phyloP scores from a whole-genome alignment of 306 rosid genomes.

The Pterocarpus santalinus region DNA sequence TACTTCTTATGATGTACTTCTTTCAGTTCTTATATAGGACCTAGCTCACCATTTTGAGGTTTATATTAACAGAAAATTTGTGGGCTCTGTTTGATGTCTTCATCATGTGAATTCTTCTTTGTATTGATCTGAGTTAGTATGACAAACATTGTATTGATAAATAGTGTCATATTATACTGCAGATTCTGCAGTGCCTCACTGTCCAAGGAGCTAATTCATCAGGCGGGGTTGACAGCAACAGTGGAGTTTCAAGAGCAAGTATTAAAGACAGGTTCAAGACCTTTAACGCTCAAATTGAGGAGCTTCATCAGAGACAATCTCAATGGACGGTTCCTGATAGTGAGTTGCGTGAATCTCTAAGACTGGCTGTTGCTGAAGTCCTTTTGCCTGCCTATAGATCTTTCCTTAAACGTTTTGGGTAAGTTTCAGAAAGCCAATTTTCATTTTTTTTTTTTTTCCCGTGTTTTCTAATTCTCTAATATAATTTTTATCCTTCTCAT shows the following conservation, averaged over 20 bases:
- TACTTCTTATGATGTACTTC: constrained; percentile 16
- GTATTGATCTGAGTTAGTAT: constrained; percentile 15
- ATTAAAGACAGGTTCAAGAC: constrained; percentile 90
- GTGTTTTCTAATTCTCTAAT: background rate
- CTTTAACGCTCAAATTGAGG: constrained; percentile 87
- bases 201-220: constrained; percentile 71
- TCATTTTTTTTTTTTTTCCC: background rate
- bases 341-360: constrained; percentile 92
- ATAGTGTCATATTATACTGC: constrained; percentile 35
- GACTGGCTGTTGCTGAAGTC: constrained; percentile 96
- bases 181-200: constrained; percentile 96
- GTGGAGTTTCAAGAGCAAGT: constrained; percentile 78
- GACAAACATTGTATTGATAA: background rate
- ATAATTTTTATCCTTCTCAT: background rate
- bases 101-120: constrained; percentile 33
- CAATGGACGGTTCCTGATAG: constrained; percentile 99
- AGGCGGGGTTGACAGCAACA: constrained; percentile 58
- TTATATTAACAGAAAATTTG: background rate
- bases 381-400: constrained; percentile 96
- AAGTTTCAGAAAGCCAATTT: constrained; percentile 26
- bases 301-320: constrained; percentile 89
- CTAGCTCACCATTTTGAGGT: constrained; percentile 12
- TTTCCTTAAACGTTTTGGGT: constrained; percentile 88
- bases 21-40: background rate
- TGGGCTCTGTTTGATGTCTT: constrained; percentile 25